phyloP scores from a whole-genome alignment of 2,329 filamentous ascomycete species.

The Sclerotinia trifoliorum region DNA sequence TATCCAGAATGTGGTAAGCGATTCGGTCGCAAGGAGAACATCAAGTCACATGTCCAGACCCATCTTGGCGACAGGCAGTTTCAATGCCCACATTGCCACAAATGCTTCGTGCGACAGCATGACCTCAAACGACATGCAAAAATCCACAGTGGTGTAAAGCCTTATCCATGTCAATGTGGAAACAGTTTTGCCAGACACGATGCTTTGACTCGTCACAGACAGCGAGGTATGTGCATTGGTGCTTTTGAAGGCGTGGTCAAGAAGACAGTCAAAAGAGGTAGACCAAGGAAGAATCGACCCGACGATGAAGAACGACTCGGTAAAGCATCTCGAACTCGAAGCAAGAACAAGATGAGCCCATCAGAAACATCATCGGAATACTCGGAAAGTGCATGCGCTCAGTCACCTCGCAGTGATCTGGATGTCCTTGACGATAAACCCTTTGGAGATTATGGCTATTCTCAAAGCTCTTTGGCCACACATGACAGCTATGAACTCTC shows the following conservation, averaged over 20 bases:
- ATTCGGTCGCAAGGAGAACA: conserved; percentile 98
- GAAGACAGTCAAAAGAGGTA: conserved; percentile 64
- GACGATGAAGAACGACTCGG: conserved; percentile 52
- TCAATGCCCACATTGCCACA: conserved; percentile 87
- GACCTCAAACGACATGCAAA: conserved; percentile 97
- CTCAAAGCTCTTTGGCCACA: conserved; percentile 38
- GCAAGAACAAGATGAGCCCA: conserved; percentile 49
- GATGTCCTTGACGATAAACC: conserved; percentile 42
- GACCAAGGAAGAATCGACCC: conserved; percentile 61
- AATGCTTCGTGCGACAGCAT: conserved; percentile 95
- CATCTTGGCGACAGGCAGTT: conserved; percentile 96
- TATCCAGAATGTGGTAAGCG: conserved; percentile 78
- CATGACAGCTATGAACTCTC: conserved; percentile 43
- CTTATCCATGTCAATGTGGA: conserved; percentile 90
- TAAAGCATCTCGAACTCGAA: conserved; percentile 56
- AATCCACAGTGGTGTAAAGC: conserved; percentile 95
- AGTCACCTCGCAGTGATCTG: conserved; percentile 53
- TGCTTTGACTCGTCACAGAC: conserved; percentile 87
- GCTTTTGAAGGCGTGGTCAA: conserved; percentile 80
- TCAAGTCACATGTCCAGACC: conserved; percentile 97
- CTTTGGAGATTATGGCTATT: conserved; percentile 43
- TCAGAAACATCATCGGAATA: conserved; percentile 54
- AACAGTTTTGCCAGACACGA: conserved; percentile 95
- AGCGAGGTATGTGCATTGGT: conserved; percentile 94
- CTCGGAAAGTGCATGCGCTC: conserved; percentile 55